Evolutionary conservation across 176 grass and related monocot genomes (phyloP), one percentile per base, ranked within the genome.

Genomic region (Otatea glauca): DNA sequence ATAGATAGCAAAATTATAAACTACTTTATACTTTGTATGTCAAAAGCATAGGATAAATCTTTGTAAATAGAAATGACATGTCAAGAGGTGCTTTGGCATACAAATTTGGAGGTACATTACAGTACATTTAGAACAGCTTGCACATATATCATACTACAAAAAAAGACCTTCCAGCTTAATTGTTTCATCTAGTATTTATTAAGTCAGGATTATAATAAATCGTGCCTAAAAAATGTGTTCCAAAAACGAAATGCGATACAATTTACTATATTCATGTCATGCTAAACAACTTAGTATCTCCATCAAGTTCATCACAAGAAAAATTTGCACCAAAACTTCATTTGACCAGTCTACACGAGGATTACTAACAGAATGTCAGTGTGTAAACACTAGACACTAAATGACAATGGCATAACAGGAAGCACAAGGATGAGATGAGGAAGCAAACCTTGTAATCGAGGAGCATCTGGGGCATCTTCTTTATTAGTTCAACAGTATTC

Each of bases 51-150:
- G 29, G 5, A 43, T 11, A 15, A 43, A 21, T 72, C 65, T 72
- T 70, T 47, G 55, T 13, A 25, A n/a, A 9, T 37, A 9, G 47
- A 13, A 55, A 71, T 43, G 71, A 18, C 7, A 45, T 74, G 8
- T 6, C 14, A 20, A 47, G 6, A 38, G 9, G n/a, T 64, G 7
- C 25, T 76, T 81, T 51, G 23, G 4, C 21, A 65, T 32, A 76
- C 29, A 55, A 42, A 84, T 44, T 3, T 83, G 24, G 73, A 48
- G 37, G 14, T 44, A 59, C 24, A 38, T 37, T 25, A 0, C 66
- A 63, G 32, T 70, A 45, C 13, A 86, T 72, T 77, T 42, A 62
- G 70, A 69, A 70, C 10, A 67, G 20, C 2, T 24, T 29, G 17
- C 55, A 60, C n/a, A 65, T 25, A 7, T 2, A 64, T 38, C 54